A percentile compares a stretch with the other conserved stretches of the same genome.
These are phyloP conservation scores for Metschnikowia amazonensis DNA, from an alignment of 805 yeast species.

Conservation along the genomic window DNA sequence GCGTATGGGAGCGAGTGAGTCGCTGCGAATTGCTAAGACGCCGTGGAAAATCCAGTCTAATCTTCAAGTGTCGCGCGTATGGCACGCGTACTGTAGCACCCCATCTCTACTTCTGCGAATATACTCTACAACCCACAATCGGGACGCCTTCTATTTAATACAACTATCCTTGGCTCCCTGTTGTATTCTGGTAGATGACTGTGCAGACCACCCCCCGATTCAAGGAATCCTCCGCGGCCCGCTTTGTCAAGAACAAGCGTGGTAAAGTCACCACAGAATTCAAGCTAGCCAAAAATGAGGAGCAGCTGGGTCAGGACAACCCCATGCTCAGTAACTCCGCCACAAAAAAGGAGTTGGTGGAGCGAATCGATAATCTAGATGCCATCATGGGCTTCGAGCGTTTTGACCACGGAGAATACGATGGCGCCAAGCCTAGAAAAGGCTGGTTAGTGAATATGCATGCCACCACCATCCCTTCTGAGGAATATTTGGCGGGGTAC, in stretches of 20 bases:
- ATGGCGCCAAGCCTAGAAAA: conserved; percentile 43
- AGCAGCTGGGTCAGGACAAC: conserved; percentile 23
- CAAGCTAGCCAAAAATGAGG: conserved; percentile 16
- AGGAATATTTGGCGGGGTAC: conserved; percentile 58
- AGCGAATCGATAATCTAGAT: conserved; percentile 67
- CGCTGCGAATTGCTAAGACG: conserved; percentile 1
- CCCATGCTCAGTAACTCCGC: conserved; percentile 37
- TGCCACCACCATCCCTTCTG: conserved; percentile 65
- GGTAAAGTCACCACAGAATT: conserved; percentile 18
- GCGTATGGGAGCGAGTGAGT: not conserved
- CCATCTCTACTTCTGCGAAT: conserved; percentile 5
- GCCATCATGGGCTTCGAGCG: conserved; percentile 84
- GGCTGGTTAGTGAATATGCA: conserved; percentile 98
- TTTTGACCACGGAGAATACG: conserved; percentile 63
- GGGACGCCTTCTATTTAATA: not conserved
- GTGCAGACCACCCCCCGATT: conserved; percentile 5
- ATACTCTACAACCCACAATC: not conserved
- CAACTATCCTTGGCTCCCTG: not conserved
- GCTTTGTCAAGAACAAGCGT: conserved; percentile 44
- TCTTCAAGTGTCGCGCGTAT: conserved; percentile 2
- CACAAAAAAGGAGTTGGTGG: conserved; percentile 50
- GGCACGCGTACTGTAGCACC: conserved; percentile 5
- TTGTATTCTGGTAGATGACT: conserved; percentile 4
- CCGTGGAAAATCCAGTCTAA: not conserved
- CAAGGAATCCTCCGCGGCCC: conserved; percentile 50